Evolutionary conservation across 2,329 filamentous ascomycete species (phyloP).

Genomic region (Madurella mycetomatis): DNA sequence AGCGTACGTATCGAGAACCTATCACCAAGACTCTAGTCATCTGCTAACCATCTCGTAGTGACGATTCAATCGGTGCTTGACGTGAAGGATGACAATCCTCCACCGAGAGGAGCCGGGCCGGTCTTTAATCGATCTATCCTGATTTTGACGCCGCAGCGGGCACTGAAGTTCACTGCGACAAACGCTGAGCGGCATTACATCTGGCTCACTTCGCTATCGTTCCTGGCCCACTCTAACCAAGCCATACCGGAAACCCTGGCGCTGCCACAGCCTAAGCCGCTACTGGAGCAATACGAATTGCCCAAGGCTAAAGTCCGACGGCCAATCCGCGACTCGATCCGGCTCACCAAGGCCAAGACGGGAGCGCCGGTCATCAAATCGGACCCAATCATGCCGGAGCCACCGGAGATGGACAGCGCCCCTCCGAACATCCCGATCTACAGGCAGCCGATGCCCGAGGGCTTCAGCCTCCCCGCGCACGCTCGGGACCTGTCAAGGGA

Average conservation of each 20-base stretch:
- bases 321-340: constrained; percentile 80
- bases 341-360: constrained; percentile 72
- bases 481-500: constrained; percentile 51
- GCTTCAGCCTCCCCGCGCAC: constrained; percentile 35
- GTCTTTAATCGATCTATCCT: constrained; percentile 92
- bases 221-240: constrained; percentile 85
- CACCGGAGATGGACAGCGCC: constrained; percentile 37
- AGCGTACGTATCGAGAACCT: constrained; percentile 61
- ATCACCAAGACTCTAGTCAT: too few relatives aligned
- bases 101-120: constrained; percentile 62
- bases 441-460: constrained; percentile 38
- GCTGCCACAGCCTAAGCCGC: constrained; percentile 46
- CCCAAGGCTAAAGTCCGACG: constrained; percentile 46
- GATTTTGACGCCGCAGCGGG: constrained; percentile 87
- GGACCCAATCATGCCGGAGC: constrained; percentile 25
- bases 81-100: constrained; percentile 86
- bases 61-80: constrained; percentile 94
- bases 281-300: constrained; percentile 48
- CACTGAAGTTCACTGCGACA: constrained; percentile 87
- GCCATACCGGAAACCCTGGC: constrained; percentile 69
- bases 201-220: constrained; percentile 91
- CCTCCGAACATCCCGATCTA: constrained; percentile 49
- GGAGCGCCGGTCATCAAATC: constrained; percentile 23
- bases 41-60: constrained; percentile 51
- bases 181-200: constrained; percentile 84